Evolutionary conservation across 106 monocot genomes (phyloP), one percentile per base, ranked within the genome.

Genomic region (Dactylorhiza incarnata): DNA sequence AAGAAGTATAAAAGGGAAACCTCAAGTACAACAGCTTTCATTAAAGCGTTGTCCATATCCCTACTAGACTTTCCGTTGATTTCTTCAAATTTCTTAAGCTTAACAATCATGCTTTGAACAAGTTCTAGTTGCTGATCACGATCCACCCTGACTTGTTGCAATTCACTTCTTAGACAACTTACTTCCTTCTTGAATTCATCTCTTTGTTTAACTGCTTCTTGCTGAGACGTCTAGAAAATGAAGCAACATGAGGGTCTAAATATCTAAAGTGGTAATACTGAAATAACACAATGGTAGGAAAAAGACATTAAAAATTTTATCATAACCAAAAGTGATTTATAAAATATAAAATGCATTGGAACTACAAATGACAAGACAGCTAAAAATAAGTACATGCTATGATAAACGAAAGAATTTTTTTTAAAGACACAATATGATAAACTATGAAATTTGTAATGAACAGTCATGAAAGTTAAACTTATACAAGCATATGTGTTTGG

Each of bases 81-180:
- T 48, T 83, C 83, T 65, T 74, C 78, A 16, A 61, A 79, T n/a
- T 75, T 75, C 20, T 74, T 66, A 48, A 83, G 75, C 48, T 83
- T 78, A 71, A 62, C 73, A 52, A 9, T 78, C 81, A 90, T 86
- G 62, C 72, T 79, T 37, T 91, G 83, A 9, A 91, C 76, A 29
- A 86, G 71, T 43, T 78, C 58, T 16, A 87, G 68, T 52, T 86
- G 81, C 6, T 79, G 53, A 76, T 99, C 91, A 81, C 91, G 87
- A 51, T 94, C 97, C 55, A 83, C 87, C 78, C 84, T 91, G 26
- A 89, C 83, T 80, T 84, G 84, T n/a, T 88, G 82, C 80, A 94
- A 25, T 73, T 99, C 94, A 73, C 48, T 50, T 76, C 88, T 87
- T 63, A 99, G 82, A 43, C 66, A 82, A 45, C 74, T 81, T 10